Base-by-base conservation (phyloP, 2,329 filamentous ascomycete species). In the Clonostachys sp. region DNA sequence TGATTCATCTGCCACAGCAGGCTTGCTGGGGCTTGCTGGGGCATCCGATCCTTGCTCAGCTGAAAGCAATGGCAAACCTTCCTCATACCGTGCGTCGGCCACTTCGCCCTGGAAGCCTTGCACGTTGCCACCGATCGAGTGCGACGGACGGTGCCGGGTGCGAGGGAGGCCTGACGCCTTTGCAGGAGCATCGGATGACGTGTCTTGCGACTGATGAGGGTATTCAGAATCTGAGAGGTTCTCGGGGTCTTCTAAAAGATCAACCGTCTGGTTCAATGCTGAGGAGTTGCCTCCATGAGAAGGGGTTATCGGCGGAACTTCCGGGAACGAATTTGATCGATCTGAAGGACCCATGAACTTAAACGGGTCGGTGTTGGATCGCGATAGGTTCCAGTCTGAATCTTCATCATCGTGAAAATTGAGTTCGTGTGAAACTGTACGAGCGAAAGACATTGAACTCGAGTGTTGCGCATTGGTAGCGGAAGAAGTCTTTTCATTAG, bases 31-130 rank as follows among this genome's bases (percentile, higher is more conserved):
- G 48, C 39, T 2, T 49, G 36, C 4, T 50, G 45, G 3, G 16
- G 12, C 17, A 17, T 17, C 24, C 40, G 16, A 30, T 42, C n/a
- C 17, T 47, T 10, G 33, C 36, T n/a, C 59, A 47, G 44, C 68
- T 62, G 17, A 73, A 70, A 81, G 81, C 50, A 90, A 64, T 2
- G 86, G 85, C 5, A 89, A 50, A 0, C 86, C 86, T 65, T 90
- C 86, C 49, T 87, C 84, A 52, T 77, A 89, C 41, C 86, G 78
- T 20, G 78, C 77, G 24, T 85, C 78, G 2, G 70, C 66, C 18
- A 67, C 68, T 36, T 74, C 68, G 35, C 70, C 69, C 12, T 70
- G 64, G 2, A 61, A 51, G 40, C 63, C 68, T 18, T 65, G 60
- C 1, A 74, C 51, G 17, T 75, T 69, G 13, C 74, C 70, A 9